Conservation (phyloP, 2,329 filamentous ascomycete genomes). For the Aspergillus neoniger region DNA sequence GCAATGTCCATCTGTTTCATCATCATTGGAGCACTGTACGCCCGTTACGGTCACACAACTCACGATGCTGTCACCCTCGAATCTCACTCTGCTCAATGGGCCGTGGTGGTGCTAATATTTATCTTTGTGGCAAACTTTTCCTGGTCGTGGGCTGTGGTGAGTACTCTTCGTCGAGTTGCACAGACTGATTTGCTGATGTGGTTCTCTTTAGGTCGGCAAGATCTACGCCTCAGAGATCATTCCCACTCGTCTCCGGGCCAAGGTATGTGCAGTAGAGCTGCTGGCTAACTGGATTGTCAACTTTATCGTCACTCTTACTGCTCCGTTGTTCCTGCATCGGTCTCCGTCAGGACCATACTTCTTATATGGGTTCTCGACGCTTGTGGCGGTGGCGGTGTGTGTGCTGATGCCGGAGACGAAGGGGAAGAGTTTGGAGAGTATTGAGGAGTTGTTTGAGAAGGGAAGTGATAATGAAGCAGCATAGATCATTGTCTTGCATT, state of each 20-base stretch:
- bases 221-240: conserved; percentile 22
- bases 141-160: conserved; percentile 30
- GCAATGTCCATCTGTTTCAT: conserved; percentile 27
- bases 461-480: background rate
- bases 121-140: conserved; percentile 33
- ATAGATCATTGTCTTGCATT: no score
- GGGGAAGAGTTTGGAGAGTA: conserved; percentile 17
- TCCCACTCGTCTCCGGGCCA: conserved; percentile 16
- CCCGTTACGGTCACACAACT: conserved; percentile 13
- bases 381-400: conserved; percentile 15
- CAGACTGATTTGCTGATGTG: background rate
- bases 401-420: conserved; percentile 22
- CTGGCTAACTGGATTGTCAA: conserved; percentile 20
- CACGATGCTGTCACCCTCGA: conserved; percentile 20
- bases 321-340: conserved; percentile 15
- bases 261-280: conserved; percentile 19
- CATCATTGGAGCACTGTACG: conserved; percentile 17
- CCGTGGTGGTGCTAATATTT: conserved; percentile 32
- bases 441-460: conserved; percentile 17
- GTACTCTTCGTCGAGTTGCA: background rate
- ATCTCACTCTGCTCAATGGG: conserved; percentile 19
- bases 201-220: conserved; percentile 17
- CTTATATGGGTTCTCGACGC: conserved; percentile 18
- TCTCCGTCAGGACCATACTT: conserved; percentile 18
- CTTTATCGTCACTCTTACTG: conserved; percentile 16